Evolutionary conservation across 1,139 yeast species (phyloP).

Genomic region (Debaryomyces udenii): DNA sequence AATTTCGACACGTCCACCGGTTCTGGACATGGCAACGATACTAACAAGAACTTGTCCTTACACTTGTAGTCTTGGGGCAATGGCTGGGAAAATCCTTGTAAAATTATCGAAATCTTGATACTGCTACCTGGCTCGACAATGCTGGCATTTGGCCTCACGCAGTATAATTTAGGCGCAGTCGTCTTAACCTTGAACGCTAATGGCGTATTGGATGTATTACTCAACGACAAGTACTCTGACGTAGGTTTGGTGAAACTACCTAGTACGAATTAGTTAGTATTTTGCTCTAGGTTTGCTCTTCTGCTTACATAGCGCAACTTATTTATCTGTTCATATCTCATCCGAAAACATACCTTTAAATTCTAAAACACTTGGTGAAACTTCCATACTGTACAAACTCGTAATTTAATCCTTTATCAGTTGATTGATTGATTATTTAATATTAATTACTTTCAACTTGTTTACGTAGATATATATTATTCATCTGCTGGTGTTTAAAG

Average conservation of each 20-base stretch:
- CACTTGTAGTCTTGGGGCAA: slow-evolving; percentile 75
- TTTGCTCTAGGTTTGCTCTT: too few species aligned
- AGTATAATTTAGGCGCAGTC: slow-evolving; percentile 94
- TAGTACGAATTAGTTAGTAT: slow-evolving; percentile 17
- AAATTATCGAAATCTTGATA: slow-evolving; percentile 75
- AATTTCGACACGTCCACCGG: slow-evolving; percentile 58
- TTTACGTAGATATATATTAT: slow-evolving; percentile 1
- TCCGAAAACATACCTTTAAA: slow-evolving; percentile 65
- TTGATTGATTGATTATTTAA: slow-evolving; percentile 7
- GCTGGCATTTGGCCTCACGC: slow-evolving; percentile 95
- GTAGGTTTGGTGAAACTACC: slow-evolving; percentile 76
- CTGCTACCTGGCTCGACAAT: slow-evolving; percentile 74
- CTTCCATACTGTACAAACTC: slow-evolving; percentile 48
- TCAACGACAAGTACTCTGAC: slow-evolving; percentile 68
- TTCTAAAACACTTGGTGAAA: slow-evolving; percentile 62
- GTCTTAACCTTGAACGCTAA: slow-evolving; percentile 96
- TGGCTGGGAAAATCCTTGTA: slow-evolving; percentile 80
- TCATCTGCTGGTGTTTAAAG: slow-evolving; percentile 3
- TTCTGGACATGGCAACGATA: slow-evolving; percentile 76
- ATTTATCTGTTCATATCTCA: too few species aligned
- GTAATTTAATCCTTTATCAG: slow-evolving; percentile 3
- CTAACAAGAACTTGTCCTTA: slow-evolving; percentile 90
- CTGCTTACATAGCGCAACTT: too few species aligned
- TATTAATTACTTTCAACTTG: background rate
- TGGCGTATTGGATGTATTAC: slow-evolving; percentile 63